Evolutionary conservation across 208 protist species (phyloP).

Genomic region (Trypanosoma melophagium): DNA sequence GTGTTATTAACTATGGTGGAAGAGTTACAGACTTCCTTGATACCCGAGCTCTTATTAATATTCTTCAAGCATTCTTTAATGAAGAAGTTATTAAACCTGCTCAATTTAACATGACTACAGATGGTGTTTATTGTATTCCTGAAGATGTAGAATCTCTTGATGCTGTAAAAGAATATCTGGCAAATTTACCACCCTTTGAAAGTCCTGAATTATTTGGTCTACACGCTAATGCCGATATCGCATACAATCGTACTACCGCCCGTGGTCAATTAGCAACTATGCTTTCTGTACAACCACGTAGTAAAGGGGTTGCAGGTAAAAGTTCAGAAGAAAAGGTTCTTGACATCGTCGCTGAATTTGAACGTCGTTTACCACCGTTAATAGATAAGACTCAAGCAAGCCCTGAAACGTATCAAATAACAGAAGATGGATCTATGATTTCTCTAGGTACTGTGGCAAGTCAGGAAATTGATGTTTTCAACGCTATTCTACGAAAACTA

Average conservation of each 20-base stretch:
- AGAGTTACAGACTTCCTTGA: conserved; percentile 94
- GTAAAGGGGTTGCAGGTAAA: conserved; percentile 50
- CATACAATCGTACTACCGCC: conserved; percentile 89
- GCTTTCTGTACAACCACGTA: conserved; percentile 90
- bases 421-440: conserved; percentile 84
- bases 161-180: conserved; percentile 68
- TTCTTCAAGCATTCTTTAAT: conserved; percentile 80
- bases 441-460: conserved; percentile 87
- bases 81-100: conserved; percentile 49
- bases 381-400: conserved; percentile 82
- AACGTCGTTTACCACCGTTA: conserved; percentile 63
- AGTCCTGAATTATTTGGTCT: conserved; percentile 95
- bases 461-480: conserved; percentile 93
- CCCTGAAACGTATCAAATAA: conserved; percentile 87
- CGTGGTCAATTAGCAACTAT: conserved; percentile 83
- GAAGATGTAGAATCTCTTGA: conserved; percentile 64
- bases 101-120: conserved; percentile 78
- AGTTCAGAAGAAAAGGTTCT: conserved; percentile 80
- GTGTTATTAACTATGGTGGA: conserved; percentile 95
- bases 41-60: conserved; percentile 73
- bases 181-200: conserved; percentile 90
- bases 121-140: conserved; percentile 88
- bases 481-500: conserved; percentile 78
- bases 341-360: conserved; percentile 76
- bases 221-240: conserved; percentile 95